These are phyloP conservation scores for Nicotiana sylvestris DNA, from an alignment of 257 asterid species.

Conservation along the genomic window DNA sequence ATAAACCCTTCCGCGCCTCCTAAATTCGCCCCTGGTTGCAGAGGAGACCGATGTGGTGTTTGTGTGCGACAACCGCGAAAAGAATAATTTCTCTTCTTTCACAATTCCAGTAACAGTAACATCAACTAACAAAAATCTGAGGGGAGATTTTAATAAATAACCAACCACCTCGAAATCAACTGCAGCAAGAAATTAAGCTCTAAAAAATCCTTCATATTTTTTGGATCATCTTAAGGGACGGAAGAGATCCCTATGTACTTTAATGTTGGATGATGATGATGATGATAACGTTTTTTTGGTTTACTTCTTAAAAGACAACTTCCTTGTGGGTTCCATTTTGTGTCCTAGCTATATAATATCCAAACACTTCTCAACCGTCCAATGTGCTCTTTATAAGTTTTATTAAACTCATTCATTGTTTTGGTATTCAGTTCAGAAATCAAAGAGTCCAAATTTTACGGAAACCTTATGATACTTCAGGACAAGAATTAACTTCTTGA, in stretches of 20 bases:
- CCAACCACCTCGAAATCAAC: not conserved
- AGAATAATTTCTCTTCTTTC: too few species aligned
- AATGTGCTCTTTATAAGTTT: conserved; percentile 30
- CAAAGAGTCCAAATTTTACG: not conserved
- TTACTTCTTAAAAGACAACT: conserved; percentile 31
- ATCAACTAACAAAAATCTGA: too few species aligned
- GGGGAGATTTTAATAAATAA: not conserved
- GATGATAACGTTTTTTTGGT: conserved; percentile 29
- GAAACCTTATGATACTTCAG: not conserved
- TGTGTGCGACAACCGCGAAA: too few species aligned
- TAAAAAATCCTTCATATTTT: not conserved
- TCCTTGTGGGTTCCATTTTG: conserved; percentile 27
- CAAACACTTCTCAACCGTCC: conserved; percentile 39
- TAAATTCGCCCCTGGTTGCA: too few species aligned
- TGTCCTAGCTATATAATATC: conserved; percentile 18
- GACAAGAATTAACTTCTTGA: conserved; percentile 8
- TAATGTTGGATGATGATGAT: conserved; percentile 22
- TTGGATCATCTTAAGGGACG: not conserved
- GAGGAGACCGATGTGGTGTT: too few species aligned
- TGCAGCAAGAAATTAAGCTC: not conserved
- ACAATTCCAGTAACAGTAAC: too few species aligned
- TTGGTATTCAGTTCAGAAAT: conserved; percentile 4
- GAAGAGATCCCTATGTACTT: conserved; percentile 16
- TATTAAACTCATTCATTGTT: not conserved
- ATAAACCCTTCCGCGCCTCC: too few species aligned